A percentile compares a stretch with the other conserved stretches of the same genome.
Evolutionary conservation across 2,329 filamentous ascomycete genomes (phyloP).

Genomic region (Fusarium mangiferae): DNA sequence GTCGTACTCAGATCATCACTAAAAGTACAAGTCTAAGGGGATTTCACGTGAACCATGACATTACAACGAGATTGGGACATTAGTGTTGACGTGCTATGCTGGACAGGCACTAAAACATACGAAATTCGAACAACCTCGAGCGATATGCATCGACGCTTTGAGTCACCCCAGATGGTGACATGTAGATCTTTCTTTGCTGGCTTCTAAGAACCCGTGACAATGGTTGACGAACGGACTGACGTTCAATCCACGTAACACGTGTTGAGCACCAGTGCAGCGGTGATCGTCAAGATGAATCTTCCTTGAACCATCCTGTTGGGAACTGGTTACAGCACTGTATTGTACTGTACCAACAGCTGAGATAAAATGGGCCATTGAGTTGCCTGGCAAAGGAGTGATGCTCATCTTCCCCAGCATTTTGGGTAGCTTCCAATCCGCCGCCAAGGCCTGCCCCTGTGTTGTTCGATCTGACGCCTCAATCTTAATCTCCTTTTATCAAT

Average conservation of each 20-base stretch:
- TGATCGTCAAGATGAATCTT: slow-evolving; percentile 35
- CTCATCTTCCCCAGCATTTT: slow-evolving; percentile 27
- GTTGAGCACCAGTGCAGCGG: slow-evolving; percentile 13
- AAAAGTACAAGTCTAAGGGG: not conserved
- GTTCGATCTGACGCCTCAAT: slow-evolving; percentile 11
- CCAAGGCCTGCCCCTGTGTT: slow-evolving; percentile 25
- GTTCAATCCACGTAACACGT: slow-evolving; percentile 36
- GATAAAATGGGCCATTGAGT: slow-evolving; percentile 15
- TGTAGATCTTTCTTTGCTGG: slow-evolving; percentile 38
- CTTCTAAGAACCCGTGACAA: slow-evolving; percentile 24
- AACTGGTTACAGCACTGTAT: slow-evolving; percentile 11
- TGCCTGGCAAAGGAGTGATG: slow-evolving; percentile 7
- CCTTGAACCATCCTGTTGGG: slow-evolving; percentile 31
- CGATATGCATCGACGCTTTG: not conserved
- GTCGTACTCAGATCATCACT: slow-evolving; percentile 12
- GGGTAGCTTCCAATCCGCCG: not conserved
- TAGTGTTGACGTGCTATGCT: slow-evolving; percentile 17
- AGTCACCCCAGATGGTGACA: slow-evolving; percentile 14
- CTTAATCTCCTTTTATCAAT: slow-evolving; percentile 1
- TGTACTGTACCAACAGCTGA: slow-evolving; percentile 4
- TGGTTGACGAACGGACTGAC: slow-evolving; percentile 21
- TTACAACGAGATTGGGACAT: slow-evolving; percentile 13
- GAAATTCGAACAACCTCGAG: slow-evolving; percentile 9
- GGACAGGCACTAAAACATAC: slow-evolving; percentile 27
- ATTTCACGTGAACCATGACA: slow-evolving; percentile 7